Base-by-base conservation (phyloP, 2,329 filamentous ascomycete species). In the Aspergillus candidus region DNA sequence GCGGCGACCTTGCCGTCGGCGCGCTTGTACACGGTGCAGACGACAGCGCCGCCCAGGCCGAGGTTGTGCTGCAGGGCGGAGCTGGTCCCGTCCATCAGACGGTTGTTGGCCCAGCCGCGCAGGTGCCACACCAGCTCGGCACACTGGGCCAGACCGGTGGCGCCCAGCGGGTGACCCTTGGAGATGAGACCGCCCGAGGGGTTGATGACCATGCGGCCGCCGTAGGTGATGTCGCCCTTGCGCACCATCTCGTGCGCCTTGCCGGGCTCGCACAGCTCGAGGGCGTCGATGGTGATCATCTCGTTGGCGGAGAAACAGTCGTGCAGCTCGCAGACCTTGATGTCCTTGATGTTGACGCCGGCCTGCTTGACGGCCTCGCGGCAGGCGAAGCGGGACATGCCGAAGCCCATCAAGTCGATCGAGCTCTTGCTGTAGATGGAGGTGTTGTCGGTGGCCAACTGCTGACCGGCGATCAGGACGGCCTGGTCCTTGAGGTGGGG, bases 291-390 rank as follows among this genome's bases (percentile, higher is more conserved):
- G 2, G 82, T 83, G 40, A 93, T 78, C 84, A 97, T 86, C 74
- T 97, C 88, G 66, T 97, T 97, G 18, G 91, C 83, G 13, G 83
- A 89, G 77, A 97, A 97, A 73, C 93, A 97, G 72, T 97, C 93
- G 70, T 97, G 93, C 48, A 97, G 75, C 72, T 97, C 91, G 60
- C 88, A 89, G 12, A 97, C 86, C 59, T 84, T 82, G 51, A 91
- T 77, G 53, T 94, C 86, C 30, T 72, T 68, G 0, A 86, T 72
- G 4, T 70, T 71, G 2, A 81, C 76, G 48, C 86, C 72, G 15
- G 79, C 78, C 69, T 97, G 86, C 29, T 71, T 73, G 50, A 86
- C 73, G n/a, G 91, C 91, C 0, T 74, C 72, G 48, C 74, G 68
- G 6, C 80, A 83, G 0, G 91, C 91, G 44, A 75, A 71, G 60